Evolutionary conservation across 2,329 filamentous ascomycete species (phyloP).

Genomic region (Pyrenophora graminea): DNA sequence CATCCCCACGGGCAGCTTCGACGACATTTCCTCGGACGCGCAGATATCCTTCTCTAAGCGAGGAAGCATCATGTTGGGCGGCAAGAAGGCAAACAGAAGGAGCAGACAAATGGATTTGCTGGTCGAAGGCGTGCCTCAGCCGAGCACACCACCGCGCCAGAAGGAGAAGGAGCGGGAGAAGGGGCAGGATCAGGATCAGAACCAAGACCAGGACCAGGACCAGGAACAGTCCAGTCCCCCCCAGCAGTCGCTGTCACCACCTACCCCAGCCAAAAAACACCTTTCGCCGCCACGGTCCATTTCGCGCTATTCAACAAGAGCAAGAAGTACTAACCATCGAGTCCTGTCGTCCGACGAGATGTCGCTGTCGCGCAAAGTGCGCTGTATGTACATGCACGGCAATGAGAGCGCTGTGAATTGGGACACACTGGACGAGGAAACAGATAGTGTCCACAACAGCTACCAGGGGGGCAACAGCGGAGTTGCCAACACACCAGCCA

Average conservation of each 20-base stretch:
- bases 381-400: conserved; percentile 67
- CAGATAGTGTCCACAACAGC: conserved; percentile 25
- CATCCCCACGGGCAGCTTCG: conserved; percentile 60
- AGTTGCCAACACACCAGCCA: conserved; percentile 25
- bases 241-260: conserved; percentile 24
- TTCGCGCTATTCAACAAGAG: conserved; percentile 38
- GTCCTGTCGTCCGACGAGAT: conserved; percentile 68
- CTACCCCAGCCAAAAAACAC: conserved; percentile 31
- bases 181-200: neutral
- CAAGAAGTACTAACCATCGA: conserved; percentile 47
- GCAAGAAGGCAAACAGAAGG: conserved; percentile 53
- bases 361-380: conserved; percentile 64
- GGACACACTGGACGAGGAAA: conserved; percentile 36
- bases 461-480: conserved; percentile 34
- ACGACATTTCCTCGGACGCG: conserved; percentile 56
- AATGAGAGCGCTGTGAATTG: conserved; percentile 59
- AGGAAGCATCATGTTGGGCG: conserved; percentile 62
- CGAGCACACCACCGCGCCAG: conserved; percentile 21
- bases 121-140: conserved; percentile 21
- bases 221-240: conserved; percentile 12
- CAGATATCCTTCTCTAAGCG: conserved; percentile 63
- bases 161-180: neutral
- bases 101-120: conserved; percentile 37
- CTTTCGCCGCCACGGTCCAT: conserved; percentile 43
- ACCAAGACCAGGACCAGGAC: neutral